Evolutionary conservation across 208 protist species (phyloP).

Genomic region (Leishmania martiniquensis): DNA sequence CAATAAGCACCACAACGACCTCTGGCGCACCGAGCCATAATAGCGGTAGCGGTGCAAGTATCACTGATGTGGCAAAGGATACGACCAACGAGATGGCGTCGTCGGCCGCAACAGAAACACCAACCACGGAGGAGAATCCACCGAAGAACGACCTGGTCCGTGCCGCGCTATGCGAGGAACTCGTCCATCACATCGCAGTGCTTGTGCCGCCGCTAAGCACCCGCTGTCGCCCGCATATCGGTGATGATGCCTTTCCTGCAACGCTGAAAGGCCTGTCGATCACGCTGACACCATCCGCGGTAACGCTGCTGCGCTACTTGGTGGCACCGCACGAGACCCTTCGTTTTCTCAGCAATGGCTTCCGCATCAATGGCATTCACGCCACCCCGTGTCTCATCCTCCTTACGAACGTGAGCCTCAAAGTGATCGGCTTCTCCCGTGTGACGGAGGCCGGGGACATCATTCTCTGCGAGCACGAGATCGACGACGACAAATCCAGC

Average conservation of each 20-base stretch:
- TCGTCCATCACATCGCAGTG: conserved; percentile 66
- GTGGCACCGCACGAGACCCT: conserved; percentile 72
- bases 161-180: conserved; percentile 66
- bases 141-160: conserved; percentile 38
- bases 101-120: neutral
- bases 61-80: neutral
- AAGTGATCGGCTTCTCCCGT: conserved; percentile 73
- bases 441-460: conserved; percentile 85
- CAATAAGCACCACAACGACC: neutral
- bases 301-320: conserved; percentile 74
- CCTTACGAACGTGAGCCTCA: conserved; percentile 67
- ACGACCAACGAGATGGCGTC: neutral
- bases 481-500: conserved; percentile 13
- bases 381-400: conserved; percentile 85
- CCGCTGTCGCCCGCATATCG: conserved; percentile 58
- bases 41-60: neutral
- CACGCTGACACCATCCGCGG: conserved; percentile 58
- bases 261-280: conserved; percentile 57
- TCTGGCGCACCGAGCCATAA: neutral
- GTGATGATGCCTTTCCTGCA: conserved; percentile 19
- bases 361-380: conserved; percentile 86
- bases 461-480: conserved; percentile 67
- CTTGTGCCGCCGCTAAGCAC: conserved; percentile 60
- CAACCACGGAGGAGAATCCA: neutral
- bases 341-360: conserved; percentile 89